phyloP scores from a whole-genome alignment of 2,329 filamentous ascomycete species.

The Colletotrichum noveboracense region DNA sequence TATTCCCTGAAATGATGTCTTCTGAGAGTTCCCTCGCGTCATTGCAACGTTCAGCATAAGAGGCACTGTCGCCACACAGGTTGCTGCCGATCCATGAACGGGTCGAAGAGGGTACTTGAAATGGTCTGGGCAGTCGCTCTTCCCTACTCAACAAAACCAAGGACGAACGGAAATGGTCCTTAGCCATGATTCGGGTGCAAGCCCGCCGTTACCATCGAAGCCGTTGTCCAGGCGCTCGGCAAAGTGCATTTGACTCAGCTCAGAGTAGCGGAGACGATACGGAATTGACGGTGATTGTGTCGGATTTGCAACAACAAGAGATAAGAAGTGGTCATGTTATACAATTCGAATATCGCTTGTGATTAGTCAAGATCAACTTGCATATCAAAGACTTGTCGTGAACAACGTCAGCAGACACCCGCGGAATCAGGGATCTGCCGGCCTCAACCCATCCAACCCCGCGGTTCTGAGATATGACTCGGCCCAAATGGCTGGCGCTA shows the following conservation, averaged over 20 bases:
- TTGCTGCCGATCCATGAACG: not conserved
- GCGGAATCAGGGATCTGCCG: not conserved
- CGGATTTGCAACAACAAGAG: not conserved
- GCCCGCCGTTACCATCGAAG: not conserved
- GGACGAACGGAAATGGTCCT: not conserved
- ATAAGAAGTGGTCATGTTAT: not conserved
- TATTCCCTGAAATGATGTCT: not conserved
- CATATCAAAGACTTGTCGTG: not conserved
- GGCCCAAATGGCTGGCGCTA: not conserved
- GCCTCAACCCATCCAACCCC: not conserved
- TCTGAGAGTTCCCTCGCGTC: rapidly evolving
- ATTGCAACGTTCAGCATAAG: rapidly evolving
- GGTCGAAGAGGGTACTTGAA: not conserved
- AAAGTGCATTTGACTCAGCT: not conserved
- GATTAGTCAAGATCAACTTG: not conserved
- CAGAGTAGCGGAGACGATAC: not conserved
- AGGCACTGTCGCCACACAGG: not conserved
- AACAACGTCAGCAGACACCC: not conserved
- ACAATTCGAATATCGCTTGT: not conserved
- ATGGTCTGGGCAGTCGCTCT: not conserved
- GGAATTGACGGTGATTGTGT: not conserved
- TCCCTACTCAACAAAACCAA: not conserved
- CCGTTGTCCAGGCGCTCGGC: not conserved
- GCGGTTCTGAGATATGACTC: not conserved
- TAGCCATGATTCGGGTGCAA: not conserved